Evolutionary conservation across 2,329 filamentous ascomycete genomes (phyloP).

Genomic region (Grosmannia clavigera): DNA sequence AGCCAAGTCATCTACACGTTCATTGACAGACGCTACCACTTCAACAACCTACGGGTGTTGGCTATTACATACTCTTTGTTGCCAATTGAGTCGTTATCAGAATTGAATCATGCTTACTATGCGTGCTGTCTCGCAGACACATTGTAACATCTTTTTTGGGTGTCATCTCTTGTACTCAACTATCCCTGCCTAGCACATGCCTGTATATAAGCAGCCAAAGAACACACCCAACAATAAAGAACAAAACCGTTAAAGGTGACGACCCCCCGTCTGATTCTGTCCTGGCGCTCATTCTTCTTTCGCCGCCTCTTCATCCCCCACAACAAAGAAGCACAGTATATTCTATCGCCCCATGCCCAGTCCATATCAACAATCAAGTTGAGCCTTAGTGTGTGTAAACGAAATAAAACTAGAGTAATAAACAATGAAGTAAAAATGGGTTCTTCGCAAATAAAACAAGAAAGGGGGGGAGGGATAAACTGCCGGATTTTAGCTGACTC

Average conservation of each 20-base stretch:
- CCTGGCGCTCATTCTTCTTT: neutral
- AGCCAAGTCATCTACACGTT: too few species aligned
- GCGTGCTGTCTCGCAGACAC: neutral
- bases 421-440: neutral
- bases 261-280: neutral
- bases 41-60: too few species aligned
- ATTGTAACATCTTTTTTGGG: neutral
- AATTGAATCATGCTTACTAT: neutral
- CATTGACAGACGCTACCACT: too few species aligned
- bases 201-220: neutral
- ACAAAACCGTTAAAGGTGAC: neutral
- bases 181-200: neutral
- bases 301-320: neutral
- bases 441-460: neutral
- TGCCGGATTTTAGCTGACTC: slow-evolving; percentile 14
- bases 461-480: neutral
- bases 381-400: neutral
- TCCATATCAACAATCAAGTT: neutral
- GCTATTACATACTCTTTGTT: neutral
- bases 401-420: neutral
- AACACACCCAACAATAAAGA: neutral
- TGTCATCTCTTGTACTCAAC: neutral
- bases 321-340: neutral
- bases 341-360: neutral
- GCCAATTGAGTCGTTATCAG: neutral